Evolutionary conservation across 2,329 filamentous ascomycete species (phyloP).

Genomic region (Aureobasidium uvarum): DNA sequence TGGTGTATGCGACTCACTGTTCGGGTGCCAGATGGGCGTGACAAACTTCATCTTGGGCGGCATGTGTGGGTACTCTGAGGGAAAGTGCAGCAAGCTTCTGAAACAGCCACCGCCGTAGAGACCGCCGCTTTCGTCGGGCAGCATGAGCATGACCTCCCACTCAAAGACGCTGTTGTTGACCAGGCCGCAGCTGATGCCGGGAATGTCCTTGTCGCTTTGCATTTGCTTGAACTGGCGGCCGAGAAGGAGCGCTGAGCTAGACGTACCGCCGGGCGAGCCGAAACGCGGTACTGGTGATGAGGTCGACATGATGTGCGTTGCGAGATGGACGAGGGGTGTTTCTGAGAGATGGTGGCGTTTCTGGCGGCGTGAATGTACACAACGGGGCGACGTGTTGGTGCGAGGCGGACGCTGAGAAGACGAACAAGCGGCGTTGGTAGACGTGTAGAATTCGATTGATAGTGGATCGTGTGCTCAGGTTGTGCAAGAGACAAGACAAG

Average conservation of each 20-base stretch:
- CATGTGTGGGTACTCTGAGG: constrained; percentile 77
- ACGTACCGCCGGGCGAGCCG: constrained; percentile 33
- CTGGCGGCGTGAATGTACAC: not conserved
- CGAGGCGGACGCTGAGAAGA: not conserved
- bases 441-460: not conserved
- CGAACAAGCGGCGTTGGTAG: not conserved
- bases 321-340: not conserved
- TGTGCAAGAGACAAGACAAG: not conserved
- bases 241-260: constrained; percentile 70
- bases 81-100: constrained; percentile 79
- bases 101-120: constrained; percentile 72
- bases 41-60: constrained; percentile 89
- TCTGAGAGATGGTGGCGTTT: not conserved
- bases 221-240: constrained; percentile 89
- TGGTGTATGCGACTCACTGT: constrained; percentile 54
- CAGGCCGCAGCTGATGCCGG: constrained; percentile 89
- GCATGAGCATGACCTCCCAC: constrained; percentile 99
- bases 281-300: constrained; percentile 22
- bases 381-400: not conserved
- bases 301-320: constrained; percentile 20
- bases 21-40: constrained; percentile 86
- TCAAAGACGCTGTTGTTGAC: constrained; percentile 86
- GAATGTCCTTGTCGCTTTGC: constrained; percentile 85
- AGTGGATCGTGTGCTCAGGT: not conserved
- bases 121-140: constrained; percentile 67